phyloP scores from a whole-genome alignment of 306 rosid species.

The Prunus davidiana region DNA sequence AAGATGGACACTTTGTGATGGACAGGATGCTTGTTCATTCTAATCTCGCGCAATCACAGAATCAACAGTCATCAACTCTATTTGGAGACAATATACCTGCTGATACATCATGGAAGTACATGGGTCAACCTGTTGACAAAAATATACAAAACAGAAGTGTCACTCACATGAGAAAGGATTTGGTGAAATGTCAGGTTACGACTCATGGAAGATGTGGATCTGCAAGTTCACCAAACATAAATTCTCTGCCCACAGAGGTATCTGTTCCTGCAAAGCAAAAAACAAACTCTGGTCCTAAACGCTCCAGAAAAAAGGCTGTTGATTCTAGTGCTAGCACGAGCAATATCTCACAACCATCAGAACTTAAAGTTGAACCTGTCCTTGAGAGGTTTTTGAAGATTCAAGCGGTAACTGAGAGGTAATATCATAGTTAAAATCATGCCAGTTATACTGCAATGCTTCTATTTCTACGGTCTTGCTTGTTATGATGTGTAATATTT shows the following conservation, averaged over 20 bases:
- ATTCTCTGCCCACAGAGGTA: conserved; percentile 11
- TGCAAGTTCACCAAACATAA: conserved; percentile 13
- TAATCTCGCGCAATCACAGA: conserved; percentile 12
- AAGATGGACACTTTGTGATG: not conserved
- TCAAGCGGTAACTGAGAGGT: conserved; percentile 27
- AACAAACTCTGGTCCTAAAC: conserved; percentile 7
- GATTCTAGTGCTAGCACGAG: conserved; percentile 6
- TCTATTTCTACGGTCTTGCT: not conserved
- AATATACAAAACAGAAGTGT: conserved; percentile 12
- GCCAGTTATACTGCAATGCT: not conserved
- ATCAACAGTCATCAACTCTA: not conserved
- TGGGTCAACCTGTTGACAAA: conserved; percentile 11
- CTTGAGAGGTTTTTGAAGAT: conserved; percentile 20
- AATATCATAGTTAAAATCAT: not conserved
- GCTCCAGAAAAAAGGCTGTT: conserved; percentile 16
- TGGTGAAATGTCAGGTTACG: conserved; percentile 1
- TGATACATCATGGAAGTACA: not conserved
- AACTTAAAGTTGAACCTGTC: not conserved
- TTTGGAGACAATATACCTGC: conserved; percentile 3
- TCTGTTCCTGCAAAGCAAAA: conserved; percentile 5
- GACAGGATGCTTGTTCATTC: conserved; percentile 1
- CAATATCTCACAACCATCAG: conserved; percentile 5
- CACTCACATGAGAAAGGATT: conserved; percentile 12
- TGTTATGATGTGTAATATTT: not conserved
- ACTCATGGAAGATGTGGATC: conserved; percentile 10